Base-by-base conservation (phyloP, 1,139 yeast species). In the Hansenula sp. region DNA sequence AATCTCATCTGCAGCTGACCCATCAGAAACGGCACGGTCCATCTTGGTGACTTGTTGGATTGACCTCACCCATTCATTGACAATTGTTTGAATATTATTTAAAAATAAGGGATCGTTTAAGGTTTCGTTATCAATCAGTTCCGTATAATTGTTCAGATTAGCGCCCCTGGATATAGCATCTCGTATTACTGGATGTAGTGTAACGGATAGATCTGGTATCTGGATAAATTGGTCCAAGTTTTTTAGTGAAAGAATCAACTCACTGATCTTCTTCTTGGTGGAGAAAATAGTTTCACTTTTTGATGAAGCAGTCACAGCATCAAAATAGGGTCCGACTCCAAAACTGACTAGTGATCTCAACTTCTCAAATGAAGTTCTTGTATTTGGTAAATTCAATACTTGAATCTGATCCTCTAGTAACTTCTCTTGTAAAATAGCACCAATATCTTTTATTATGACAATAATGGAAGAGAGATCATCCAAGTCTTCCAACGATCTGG, bases 11-110 rank as follows among this genome's bases (percentile, higher is more conserved):
- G 68, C 55, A 0, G 90, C 78, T 0, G 77, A 68, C 0, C 88
- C 90, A 38, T 76, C 80, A 1, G 64, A 51, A 0, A 87, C 79
- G 30, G 74, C 74, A 43, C 75, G 76, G 5, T 74, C 62, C 27
- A 48, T 27, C 30, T 68, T 67, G 0, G 91, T 77, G 9, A 88
- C 66, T 1, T 72, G 63, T 51, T 81, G 87, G 12, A 83, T 77
- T 36, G 79, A 76, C 48, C 71, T 76, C 21, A 83, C 77, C 97
- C 97, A 90, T 11, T 70, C 70, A 53, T 86, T 86, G 5, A 83
- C 93, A 6, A 71, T 72, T 3, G 74, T 64, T 41, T 91, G 93
- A 12, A 89, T 63, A 36, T 73, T 74, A 55, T 90, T 90, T 39
- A 89, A 66, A 48, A 84, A 74, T 0, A 63, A 59, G 0, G 84